A percentile compares a stretch with the other conserved stretches of the same genome.
These are phyloP conservation scores for Keqinozyma sinolaborantium DNA, from an alignment of 1,139 yeast species.

Conservation along the genomic window DNA sequence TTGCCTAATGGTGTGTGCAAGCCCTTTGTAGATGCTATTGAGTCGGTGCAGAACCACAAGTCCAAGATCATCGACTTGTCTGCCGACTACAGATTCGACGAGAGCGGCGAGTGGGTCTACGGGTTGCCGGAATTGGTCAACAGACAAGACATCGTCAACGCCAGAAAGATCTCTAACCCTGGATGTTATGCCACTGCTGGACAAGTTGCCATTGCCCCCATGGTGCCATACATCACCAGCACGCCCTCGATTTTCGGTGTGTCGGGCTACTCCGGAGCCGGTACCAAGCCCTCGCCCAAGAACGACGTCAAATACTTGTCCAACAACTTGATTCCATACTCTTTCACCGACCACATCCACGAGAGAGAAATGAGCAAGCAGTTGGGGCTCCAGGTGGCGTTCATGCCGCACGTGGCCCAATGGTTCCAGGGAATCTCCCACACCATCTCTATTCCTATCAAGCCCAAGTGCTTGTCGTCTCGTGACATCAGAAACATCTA, in stretches of 20 bases:
- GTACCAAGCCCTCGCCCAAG: slow-evolving; percentile 96
- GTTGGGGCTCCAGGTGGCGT: slow-evolving; percentile 76
- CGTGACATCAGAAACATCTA: slow-evolving; percentile 82
- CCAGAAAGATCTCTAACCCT: slow-evolving; percentile 89
- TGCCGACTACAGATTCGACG: slow-evolving; percentile 94
- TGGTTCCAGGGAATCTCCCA: slow-evolving; percentile 99
- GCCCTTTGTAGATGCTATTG: slow-evolving; percentile 94
- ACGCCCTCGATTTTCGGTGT: slow-evolving; percentile 89
- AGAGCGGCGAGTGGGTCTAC: slow-evolving; percentile 83
- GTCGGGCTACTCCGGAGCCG: slow-evolving; percentile 98
- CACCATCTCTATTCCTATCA: slow-evolving; percentile 87
- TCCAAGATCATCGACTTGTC: slow-evolving; percentile 89
- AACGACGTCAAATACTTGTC: slow-evolving; percentile 73
- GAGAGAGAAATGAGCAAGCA: slow-evolving; percentile 87
- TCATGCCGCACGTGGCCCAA: slow-evolving; percentile 96
- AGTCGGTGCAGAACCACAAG: slow-evolving; percentile 51
- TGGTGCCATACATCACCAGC: slow-evolving; percentile 59
- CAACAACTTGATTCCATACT: slow-evolving; percentile 90
- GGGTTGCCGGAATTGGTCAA: slow-evolving; percentile 85
- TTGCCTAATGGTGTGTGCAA: slow-evolving; percentile 96
- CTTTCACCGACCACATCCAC: slow-evolving; percentile 94
- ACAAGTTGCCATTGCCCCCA: slow-evolving; percentile 87
- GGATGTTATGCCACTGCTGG: slow-evolving; percentile 99
- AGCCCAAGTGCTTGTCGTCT: slow-evolving; percentile 62
- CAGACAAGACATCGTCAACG: slow-evolving; percentile 63